Percentiles rank a stretch among this genome's conserved stretches.
Evolutionary conservation across 495 filamentous ascomycete species (phyloP).

Genomic region (Sordaria brevicollis): DNA sequence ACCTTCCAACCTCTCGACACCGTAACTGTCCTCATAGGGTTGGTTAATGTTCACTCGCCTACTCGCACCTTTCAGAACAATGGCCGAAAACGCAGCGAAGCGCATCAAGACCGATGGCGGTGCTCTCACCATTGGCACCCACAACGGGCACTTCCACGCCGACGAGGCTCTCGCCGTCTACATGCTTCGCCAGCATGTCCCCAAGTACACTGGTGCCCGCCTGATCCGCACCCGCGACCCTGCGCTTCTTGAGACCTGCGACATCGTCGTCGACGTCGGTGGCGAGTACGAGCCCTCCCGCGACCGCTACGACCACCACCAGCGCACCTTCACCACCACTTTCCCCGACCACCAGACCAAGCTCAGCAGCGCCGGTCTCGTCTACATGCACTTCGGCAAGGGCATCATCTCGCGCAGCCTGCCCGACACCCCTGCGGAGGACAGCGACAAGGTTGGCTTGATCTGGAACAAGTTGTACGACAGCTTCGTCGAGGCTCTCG

Average conservation of each 20-base stretch:
- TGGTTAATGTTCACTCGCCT: not conserved
- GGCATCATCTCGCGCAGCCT: constrained; percentile 66
- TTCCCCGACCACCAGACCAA: constrained; percentile 71
- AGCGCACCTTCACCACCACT: constrained; percentile 75
- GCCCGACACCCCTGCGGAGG: constrained; percentile 19
- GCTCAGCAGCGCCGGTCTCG: constrained; percentile 83
- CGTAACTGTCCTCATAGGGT: constrained; percentile 11
- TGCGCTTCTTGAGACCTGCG: constrained; percentile 63
- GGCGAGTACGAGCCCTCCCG: constrained; percentile 69
- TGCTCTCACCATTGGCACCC: constrained; percentile 68
- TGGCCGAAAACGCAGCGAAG: constrained; percentile 61
- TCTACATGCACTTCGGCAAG: constrained; percentile 91
- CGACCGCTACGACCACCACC: constrained; percentile 93
- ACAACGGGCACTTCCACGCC: constrained; percentile 97
- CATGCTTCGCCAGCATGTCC: constrained; percentile 77
- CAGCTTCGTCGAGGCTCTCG: constrained; percentile 88
- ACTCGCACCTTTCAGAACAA: constrained; percentile 15
- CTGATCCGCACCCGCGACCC: constrained; percentile 85
- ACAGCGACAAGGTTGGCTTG: constrained; percentile 56
- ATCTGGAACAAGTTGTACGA: constrained; percentile 85
- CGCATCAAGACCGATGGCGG: constrained; percentile 51
- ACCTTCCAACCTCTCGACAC: not conserved
- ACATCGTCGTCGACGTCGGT: constrained; percentile 93
- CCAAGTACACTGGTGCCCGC: constrained; percentile 60
- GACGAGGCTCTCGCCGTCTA: constrained; percentile 97